A percentile compares a stretch with the other conserved stretches of the same genome.
phyloP scores from a whole-genome alignment of 768 basidiomycete genomes.

The Dacryopinax primogenitus region DNA sequence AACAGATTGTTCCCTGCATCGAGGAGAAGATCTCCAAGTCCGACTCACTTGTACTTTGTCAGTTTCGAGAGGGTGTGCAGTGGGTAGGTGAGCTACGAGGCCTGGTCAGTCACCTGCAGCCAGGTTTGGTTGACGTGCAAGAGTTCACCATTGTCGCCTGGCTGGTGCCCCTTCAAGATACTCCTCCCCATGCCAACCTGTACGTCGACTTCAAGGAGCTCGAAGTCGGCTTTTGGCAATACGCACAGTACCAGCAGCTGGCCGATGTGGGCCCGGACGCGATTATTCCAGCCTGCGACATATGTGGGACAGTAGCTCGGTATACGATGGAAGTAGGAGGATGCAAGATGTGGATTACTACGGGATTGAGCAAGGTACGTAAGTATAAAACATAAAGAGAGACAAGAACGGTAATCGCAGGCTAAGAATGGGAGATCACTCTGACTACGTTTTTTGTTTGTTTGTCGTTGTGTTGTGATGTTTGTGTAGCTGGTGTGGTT shows the following conservation, averaged over 20 bases:
- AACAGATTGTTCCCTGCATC: not conserved
- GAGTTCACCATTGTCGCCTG: not conserved
- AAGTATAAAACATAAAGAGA: not conserved
- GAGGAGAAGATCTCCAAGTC: not conserved
- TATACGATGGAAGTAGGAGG: not conserved
- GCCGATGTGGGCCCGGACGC: not conserved
- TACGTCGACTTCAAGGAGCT: not conserved
- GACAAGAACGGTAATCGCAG: not conserved
- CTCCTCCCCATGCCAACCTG: not conserved
- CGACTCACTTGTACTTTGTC: not conserved
- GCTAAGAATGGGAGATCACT: not conserved
- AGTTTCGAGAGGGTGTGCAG: not conserved
- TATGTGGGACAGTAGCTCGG: not conserved
- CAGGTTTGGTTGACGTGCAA: not conserved
- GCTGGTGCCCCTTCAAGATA: not conserved
- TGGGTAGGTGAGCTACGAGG: conserved; percentile 1
- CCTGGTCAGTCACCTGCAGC: not conserved
- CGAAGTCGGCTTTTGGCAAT: not conserved
- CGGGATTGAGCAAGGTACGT: not conserved
- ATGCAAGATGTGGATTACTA: not conserved
- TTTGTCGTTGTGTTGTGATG: too few relatives aligned
- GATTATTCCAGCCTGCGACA: not conserved
- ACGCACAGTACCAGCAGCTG: not conserved
- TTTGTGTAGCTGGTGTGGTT: too few relatives aligned
- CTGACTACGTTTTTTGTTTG: too few relatives aligned